Base-by-base conservation (phyloP, 768 basidiomycete genomes). In the Mycena maculata region DNA sequence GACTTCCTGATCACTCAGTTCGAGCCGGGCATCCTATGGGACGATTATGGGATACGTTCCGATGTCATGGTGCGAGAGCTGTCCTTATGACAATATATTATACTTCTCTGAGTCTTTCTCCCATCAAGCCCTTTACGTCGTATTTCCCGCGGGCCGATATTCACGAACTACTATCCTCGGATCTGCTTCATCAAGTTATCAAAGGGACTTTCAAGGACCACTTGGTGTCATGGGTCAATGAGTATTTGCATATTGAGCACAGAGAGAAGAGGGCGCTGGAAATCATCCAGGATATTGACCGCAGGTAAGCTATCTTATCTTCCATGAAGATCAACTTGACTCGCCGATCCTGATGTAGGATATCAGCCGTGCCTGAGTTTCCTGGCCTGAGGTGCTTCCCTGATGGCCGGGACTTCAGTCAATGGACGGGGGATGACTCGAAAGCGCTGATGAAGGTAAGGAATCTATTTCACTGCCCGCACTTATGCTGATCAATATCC, bases 181-280 rank as follows among this genome's bases (percentile, higher is more conserved):
- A 41, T 16, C 39, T 41, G 4, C 16, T 41, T 4, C 39, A 41
- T 16, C 39, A 41, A 16, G 39, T 41, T 16, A 41, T 41, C 39
- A 65, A 65, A 28, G 63, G 63, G 2, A 53, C 56, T 1, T 65
- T 65, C 57, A 65, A 65, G 38, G 64, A 76, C 31, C 76, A 77
- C 36, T 50, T 78, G 4, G 77, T 76, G 20, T 13, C 50, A 10
- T 78, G 76, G 75, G 73, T 77, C 1, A 53, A 63, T 4, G 58
- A 71, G 3, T 78, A 77, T 38, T 63, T 78, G 23, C 18, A 52
- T 4, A 2, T 39, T 0, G 38, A 45, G 9, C 58, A 73, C 36
- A 55, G 67, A 0, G 54, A 67, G 20, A 59, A 58, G 33, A 36
- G 56, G 1, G 72, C 65, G 6, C 57, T 69, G 20, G 44, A 22